A percentile compares a stretch with the other conserved stretches of the same genome.
Evolutionary conservation across 2,329 filamentous ascomycete species (phyloP).

Genomic region (Pleomassaria siparia): DNA sequence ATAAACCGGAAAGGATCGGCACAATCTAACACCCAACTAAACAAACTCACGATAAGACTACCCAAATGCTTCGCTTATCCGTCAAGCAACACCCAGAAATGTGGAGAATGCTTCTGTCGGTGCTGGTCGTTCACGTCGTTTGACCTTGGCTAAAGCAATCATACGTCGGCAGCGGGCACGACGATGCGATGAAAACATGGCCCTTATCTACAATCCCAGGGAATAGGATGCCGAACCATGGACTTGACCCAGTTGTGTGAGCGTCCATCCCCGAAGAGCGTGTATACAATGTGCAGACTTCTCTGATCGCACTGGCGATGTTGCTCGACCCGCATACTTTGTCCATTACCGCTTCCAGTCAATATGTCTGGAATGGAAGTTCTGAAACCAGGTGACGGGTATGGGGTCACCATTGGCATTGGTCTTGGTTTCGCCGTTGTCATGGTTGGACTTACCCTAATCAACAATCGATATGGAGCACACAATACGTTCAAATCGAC

Average conservation of each 20-base stretch:
- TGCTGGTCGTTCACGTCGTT: not conserved
- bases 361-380: not conserved
- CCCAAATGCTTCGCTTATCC: not conserved
- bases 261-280: not conserved
- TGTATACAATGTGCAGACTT: not conserved
- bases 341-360: not conserved
- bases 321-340: not conserved
- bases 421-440: conserved; percentile 6
- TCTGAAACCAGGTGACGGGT: conserved; percentile 3
- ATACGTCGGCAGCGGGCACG: not conserved
- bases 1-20: not conserved
- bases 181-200: not conserved
- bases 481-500: conserved; percentile 35
- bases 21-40: not conserved
- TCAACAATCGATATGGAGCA: conserved; percentile 3
- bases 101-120: not conserved
- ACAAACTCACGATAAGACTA: not conserved
- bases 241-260: not conserved
- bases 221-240: not conserved
- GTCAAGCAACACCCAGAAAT: not conserved
- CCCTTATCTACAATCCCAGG: not conserved
- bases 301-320: not conserved
- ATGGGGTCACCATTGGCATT: conserved; percentile 14
- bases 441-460: conserved; percentile 2
- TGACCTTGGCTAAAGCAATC: not conserved